phyloP scores from a whole-genome alignment of 164 flowering plant species.

The Liquidambar formosana region DNA sequence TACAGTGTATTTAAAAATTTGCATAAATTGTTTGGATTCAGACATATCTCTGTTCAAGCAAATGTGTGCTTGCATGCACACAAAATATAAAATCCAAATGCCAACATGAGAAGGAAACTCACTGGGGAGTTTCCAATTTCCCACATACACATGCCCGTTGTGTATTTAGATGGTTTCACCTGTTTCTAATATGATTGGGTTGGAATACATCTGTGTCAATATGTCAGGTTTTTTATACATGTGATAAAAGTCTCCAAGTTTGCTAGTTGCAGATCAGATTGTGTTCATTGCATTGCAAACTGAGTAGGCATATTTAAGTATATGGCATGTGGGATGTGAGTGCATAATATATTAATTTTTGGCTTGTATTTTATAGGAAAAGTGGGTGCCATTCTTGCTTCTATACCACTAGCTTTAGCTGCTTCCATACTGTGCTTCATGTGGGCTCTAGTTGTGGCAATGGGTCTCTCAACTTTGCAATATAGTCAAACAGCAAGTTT shows the following conservation, averaged over 20 bases:
- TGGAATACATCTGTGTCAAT: neutral
- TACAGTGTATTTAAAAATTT: neutral
- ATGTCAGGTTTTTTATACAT: neutral
- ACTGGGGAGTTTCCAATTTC: too few species aligned
- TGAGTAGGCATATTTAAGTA: neutral
- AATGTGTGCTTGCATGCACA: neutral
- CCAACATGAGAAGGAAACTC: too few species aligned
- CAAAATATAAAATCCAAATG: neutral
- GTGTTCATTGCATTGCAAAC: too few species aligned
- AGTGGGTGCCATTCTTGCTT: constrained; percentile 92
- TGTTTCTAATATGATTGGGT: neutral
- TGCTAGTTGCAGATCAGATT: neutral
- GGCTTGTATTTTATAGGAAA: constrained; percentile 54
- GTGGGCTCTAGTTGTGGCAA: constrained; percentile 78
- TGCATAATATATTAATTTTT: neutral
- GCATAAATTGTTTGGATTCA: neutral
- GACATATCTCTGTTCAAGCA: neutral
- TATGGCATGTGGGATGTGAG: neutral
- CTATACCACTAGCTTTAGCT: constrained; percentile 87
- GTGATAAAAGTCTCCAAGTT: neutral
- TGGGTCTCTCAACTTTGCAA: constrained; percentile 81
- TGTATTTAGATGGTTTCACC: too few species aligned
- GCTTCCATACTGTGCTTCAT: constrained; percentile 82
- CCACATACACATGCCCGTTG: too few species aligned
- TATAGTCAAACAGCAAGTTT: constrained; percentile 66